phyloP scores from a whole-genome alignment of 495 filamentous ascomycete genomes.

The Podospora pseudocomata region DNA sequence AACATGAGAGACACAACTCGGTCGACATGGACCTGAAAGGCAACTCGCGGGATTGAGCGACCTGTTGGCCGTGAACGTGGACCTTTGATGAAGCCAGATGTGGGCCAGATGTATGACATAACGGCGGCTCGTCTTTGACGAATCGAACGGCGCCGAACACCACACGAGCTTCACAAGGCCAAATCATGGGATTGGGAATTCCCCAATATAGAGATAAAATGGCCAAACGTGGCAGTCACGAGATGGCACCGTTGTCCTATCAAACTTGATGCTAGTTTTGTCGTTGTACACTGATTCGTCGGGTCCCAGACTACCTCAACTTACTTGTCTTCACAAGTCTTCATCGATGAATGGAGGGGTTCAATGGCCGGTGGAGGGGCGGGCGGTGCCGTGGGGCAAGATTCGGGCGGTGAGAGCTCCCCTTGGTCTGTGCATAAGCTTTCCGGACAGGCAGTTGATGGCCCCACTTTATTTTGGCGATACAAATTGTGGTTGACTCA shows the following conservation, averaged over 20 bases:
- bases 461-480: neutral
- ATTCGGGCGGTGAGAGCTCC: neutral
- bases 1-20: neutral
- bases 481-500: neutral
- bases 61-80: slow-evolving; percentile 3
- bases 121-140: slow-evolving; percentile 7
- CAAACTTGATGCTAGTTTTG: neutral
- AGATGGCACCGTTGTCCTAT: neutral
- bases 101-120: slow-evolving; percentile 21
- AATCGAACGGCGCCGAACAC: neutral
- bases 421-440: neutral
- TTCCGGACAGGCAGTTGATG: neutral
- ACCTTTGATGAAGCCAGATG: slow-evolving; percentile 6
- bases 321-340: neutral
- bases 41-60: slow-evolving; percentile 1
- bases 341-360: neutral
- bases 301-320: no score
- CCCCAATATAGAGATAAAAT: neutral
- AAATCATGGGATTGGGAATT: neutral
- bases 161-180: neutral
- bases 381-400: neutral
- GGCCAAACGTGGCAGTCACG: slow-evolving; percentile 1
- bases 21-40: neutral
- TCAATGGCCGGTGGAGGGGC: neutral
- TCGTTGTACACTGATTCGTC: no score